Evolutionary conservation across 2,329 filamentous ascomycete species (phyloP), one percentile per base, ranked within the genome.

Genomic region (Ilyonectria destructans): DNA sequence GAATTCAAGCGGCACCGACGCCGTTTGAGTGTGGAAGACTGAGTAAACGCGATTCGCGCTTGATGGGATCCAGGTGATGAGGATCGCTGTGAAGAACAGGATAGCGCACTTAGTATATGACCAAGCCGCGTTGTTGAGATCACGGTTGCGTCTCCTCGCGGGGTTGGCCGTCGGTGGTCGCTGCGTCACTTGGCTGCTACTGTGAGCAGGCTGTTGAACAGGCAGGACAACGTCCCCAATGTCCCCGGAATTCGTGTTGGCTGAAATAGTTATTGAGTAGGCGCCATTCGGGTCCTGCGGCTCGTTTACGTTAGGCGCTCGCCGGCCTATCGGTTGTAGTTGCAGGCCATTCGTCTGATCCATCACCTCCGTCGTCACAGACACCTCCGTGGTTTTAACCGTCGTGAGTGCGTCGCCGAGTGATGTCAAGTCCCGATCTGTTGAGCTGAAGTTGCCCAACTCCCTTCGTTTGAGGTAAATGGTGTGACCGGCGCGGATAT

Each of bases 21-120:
- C 81, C 4, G 85, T 66, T 29, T 86, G 81, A 0, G 85, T 82
- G 74, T 92, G 84, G 9, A 90, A 84, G 17, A 95, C 84, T 4
- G 89, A 89, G 80, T 92, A 95, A 17, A 95, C 87, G 10, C 94
- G 87, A 78, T 97, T 96, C 67, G 92, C 87, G 23, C 91, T 93
- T 1, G 92, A 95, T 1, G 89, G 94, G 65, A 95, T 89, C 92
- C 92, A 94, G 6, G 92, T 93, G 29, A 93, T 87, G 58, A 93
- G 84, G 67, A 94, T 86, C 1, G 91, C 91, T 1, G 89, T 85
- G 80, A 93, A 93, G 84, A 93, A 93, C 9, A 93, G 85, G 31
- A 93, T 83, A 0, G 92, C 87, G 54, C 91, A 92, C 74, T 92
- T 92, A 63, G 91, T 89, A 77, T 93, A 93, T 1, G 88, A 86